A percentile compares a stretch with the other conserved stretches of the same genome.
These are phyloP conservation scores for Gillenia trifoliata DNA, from an alignment of 306 rosid species.

Conservation along the genomic window DNA sequence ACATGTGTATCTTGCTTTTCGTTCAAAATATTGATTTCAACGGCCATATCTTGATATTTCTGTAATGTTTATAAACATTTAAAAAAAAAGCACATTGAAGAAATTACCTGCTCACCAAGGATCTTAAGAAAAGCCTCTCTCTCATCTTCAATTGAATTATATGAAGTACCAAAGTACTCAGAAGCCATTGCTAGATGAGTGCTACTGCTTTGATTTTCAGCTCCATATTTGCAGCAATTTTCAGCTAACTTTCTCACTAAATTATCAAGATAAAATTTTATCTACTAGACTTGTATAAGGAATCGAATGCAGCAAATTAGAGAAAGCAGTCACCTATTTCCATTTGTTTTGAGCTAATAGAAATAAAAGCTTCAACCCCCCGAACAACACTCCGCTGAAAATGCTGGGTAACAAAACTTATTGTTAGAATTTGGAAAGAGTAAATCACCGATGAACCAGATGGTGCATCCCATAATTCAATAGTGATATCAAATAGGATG, in stretches of 20 bases:
- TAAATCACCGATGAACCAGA: slow-evolving; percentile 5
- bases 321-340: slow-evolving; percentile 55
- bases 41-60: slow-evolving; percentile 10
- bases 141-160: slow-evolving; percentile 56
- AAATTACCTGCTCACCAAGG: slow-evolving; percentile 70
- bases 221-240: slow-evolving; percentile 73
- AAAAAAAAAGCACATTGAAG: slow-evolving; percentile 9
- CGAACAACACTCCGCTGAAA: slow-evolving; percentile 83
- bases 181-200: slow-evolving; percentile 57
- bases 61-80: neutral
- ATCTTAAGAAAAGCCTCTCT: slow-evolving; percentile 56
- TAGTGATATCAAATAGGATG: neutral
- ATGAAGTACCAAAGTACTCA: slow-evolving; percentile 54
- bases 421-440: slow-evolving; percentile 17
- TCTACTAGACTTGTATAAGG: slow-evolving; percentile 12
- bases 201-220: slow-evolving; percentile 41
- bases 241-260: slow-evolving; percentile 73
- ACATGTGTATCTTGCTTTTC: neutral
- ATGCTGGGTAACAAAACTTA: slow-evolving; percentile 43
- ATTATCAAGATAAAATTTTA: slow-evolving; percentile 23
- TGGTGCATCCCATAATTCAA: slow-evolving; percentile 1
- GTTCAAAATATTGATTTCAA: slow-evolving; percentile 14
- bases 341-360: slow-evolving; percentile 79
- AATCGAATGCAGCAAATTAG: slow-evolving; percentile 19
- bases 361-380: slow-evolving; percentile 61